These are phyloP conservation scores for Hippophae rhamnoides DNA, from an alignment of 306 rosid genomes.

Conservation along the genomic window DNA sequence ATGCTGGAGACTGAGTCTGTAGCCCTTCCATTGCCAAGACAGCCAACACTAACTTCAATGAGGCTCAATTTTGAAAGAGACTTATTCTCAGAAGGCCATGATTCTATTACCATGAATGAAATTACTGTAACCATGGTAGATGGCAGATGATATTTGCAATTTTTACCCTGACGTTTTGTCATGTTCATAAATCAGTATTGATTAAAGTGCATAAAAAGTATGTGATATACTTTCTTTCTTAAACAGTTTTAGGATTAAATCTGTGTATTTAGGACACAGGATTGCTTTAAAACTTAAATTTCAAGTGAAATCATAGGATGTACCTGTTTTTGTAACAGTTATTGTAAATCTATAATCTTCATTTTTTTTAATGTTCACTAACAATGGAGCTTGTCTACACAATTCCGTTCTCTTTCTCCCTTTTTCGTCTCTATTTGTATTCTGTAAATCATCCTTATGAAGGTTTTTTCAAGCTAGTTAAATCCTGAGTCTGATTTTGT, in stretches of 20 bases:
- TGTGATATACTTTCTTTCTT: not conserved
- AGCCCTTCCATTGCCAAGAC: slow-evolving; percentile 50
- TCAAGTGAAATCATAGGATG: no score
- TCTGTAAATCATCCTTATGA: no score
- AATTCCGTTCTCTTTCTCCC: no score
- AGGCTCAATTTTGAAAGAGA: slow-evolving; percentile 38
- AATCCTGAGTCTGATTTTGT: no score
- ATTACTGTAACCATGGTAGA: slow-evolving; percentile 51
- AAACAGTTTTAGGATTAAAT: not conserved
- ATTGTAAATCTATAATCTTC: no score
- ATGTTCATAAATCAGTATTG: slow-evolving; percentile 5
- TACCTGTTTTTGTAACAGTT: no score
- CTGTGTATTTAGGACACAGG: no score
- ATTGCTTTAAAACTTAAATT: no score
- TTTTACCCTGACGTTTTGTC: not conserved
- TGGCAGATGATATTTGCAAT: slow-evolving; percentile 41
- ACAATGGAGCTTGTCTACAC: no score
- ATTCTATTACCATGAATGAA: slow-evolving; percentile 40
- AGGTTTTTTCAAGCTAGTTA: no score
- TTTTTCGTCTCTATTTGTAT: no score
- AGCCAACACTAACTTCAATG: slow-evolving; percentile 55
- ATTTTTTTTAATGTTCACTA: no score
- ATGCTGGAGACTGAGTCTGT: slow-evolving; percentile 74
- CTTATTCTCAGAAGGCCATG: slow-evolving; percentile 34
- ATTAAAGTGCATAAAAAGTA: not conserved